A percentile compares a stretch with the other conserved stretches of the same genome.
phyloP scores from a whole-genome alignment of 2,329 filamentous ascomycete species.

The Rhynchosporium agropyri region DNA sequence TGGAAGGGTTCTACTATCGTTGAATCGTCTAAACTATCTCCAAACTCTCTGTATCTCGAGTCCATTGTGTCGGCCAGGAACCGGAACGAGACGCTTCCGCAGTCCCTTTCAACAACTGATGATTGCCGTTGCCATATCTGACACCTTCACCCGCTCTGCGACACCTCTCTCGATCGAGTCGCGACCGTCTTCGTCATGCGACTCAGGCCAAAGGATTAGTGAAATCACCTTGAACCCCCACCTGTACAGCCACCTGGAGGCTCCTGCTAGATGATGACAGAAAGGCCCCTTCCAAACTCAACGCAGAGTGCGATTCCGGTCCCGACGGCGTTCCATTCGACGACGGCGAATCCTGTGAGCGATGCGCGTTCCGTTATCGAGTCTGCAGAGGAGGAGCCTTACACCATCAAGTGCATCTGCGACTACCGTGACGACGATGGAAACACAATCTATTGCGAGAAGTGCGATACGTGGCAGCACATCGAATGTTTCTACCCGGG shows the following conservation, averaged over 20 bases:
- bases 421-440: constrained; percentile 93
- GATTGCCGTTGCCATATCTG: constrained; percentile 31
- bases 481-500: constrained; percentile 91
- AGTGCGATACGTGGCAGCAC: constrained; percentile 97
- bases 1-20: constrained; percentile 9
- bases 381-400: constrained; percentile 72
- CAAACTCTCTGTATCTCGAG: constrained; percentile 23
- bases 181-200: constrained; percentile 45
- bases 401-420: constrained; percentile 98
- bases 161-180: constrained; percentile 40
- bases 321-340: constrained; percentile 34
- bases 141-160: constrained; percentile 36
- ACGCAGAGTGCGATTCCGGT: constrained; percentile 43
- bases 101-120: constrained; percentile 35
- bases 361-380: constrained; percentile 47
- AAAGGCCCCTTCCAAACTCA: constrained; percentile 43
- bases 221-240: constrained; percentile 42
- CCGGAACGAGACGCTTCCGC: constrained; percentile 18
- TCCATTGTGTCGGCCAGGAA: constrained; percentile 25
- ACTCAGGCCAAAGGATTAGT: constrained; percentile 43
- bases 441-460: constrained; percentile 94
- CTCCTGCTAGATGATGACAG: constrained; percentile 46
- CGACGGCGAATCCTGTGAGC: constrained; percentile 30
- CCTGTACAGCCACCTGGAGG: constrained; percentile 41
- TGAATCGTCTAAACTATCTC: constrained; percentile 4